Evolutionary conservation across 768 basidiomycete species (phyloP).

Genomic region (Mycena olivaceomarginata): DNA sequence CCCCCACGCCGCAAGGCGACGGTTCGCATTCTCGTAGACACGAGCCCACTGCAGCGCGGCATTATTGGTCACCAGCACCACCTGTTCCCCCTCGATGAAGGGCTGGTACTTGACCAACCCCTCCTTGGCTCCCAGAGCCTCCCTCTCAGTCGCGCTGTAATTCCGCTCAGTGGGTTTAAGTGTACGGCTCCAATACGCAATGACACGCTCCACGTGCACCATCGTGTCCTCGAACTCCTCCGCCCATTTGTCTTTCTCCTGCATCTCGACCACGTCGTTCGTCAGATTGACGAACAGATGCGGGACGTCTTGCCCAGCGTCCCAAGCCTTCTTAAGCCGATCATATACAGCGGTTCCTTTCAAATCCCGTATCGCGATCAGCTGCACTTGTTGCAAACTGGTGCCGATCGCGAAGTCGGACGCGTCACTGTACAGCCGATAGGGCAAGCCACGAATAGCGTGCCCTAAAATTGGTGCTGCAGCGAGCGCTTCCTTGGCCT

Average conservation of each 20-base stretch:
- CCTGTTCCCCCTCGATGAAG: not conserved
- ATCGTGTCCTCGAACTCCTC: not conserved
- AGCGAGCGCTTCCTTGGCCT: not conserved
- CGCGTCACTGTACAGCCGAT: too few species aligned
- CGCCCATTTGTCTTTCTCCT: constrained; percentile 17
- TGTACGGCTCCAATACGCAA: too few species aligned
- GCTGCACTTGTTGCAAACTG: too few species aligned
- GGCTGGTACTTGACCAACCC: not conserved
- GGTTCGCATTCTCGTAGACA: too few species aligned
- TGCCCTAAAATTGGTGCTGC: too few species aligned
- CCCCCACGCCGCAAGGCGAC: too few species aligned
- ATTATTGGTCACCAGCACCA: not conserved
- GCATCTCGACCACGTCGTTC: not conserved
- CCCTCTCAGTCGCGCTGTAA: too few species aligned
- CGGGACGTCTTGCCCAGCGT: constrained; percentile 25
- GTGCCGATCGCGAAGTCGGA: too few species aligned
- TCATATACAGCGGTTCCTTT: constrained; percentile 33
- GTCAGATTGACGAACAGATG: constrained; percentile 30
- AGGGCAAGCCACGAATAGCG: too few species aligned
- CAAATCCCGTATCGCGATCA: constrained; percentile 8
- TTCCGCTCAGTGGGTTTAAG: too few species aligned
- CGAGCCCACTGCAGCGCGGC: not conserved
- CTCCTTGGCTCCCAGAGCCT: not conserved
- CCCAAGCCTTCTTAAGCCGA: constrained; percentile 16
- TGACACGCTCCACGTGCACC: too few species aligned